Evolutionary conservation across 306 rosid species (phyloP).

Genomic region (Potentilla sterilis): DNA sequence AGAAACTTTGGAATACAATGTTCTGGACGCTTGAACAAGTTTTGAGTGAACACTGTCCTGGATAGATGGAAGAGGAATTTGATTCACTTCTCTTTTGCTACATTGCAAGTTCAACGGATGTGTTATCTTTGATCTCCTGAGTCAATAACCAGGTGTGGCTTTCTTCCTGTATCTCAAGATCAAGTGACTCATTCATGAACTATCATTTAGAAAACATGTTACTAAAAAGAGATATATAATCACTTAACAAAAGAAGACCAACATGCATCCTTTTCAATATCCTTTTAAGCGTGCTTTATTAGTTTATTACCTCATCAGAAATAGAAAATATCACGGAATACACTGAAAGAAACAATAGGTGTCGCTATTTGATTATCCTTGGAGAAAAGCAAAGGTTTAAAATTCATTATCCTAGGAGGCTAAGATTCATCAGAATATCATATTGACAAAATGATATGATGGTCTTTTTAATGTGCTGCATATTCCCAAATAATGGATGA

Average conservation of each 20-base stretch:
- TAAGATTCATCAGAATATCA: not conserved
- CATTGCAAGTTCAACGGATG: not conserved
- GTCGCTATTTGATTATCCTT: not conserved
- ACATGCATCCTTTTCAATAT: not conserved
- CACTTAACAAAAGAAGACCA: not conserved
- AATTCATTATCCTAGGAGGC: not conserved
- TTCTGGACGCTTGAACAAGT: not conserved
- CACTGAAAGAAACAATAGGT: not conserved
- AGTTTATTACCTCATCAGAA: not conserved
- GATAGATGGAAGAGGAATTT: not conserved
- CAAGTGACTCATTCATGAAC: not conserved
- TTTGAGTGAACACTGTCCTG: not conserved
- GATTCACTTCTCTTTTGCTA: not conserved
- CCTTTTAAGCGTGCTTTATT: too few relatives aligned
- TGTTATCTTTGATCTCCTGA: slow-evolving; percentile 1
- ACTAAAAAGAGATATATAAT: not conserved
- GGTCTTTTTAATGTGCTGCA: not conserved
- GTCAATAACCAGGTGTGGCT: slow-evolving; percentile 7
- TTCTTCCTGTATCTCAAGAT: slow-evolving; percentile 6
- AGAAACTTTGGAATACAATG: slow-evolving; percentile 10
- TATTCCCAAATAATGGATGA: not conserved
- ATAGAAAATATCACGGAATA: not conserved
- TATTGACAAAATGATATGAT: not conserved
- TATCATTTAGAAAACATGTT: not conserved
- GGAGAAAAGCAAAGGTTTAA: not conserved